Percentiles rank a stretch among this genome's conserved stretches.
phyloP scores from a whole-genome alignment of 2,329 filamentous ascomycete genomes.

The Fusarium azukiicola region DNA sequence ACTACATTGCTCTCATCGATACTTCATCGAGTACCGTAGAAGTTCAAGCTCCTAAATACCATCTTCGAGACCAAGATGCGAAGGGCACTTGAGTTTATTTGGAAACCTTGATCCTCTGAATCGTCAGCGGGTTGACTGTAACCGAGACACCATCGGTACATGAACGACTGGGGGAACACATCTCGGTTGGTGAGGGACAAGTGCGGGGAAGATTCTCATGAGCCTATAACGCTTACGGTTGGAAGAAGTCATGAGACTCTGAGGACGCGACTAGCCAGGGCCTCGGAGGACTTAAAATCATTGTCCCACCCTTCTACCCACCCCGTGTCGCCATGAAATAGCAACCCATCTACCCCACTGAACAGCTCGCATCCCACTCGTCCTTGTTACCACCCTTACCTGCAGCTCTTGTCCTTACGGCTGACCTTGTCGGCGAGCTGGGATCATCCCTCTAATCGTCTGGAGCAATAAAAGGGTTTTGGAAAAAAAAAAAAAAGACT shows the following conservation, averaged over 20 bases:
- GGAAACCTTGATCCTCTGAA: background rate
- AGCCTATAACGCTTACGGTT: background rate
- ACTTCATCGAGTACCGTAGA: background rate
- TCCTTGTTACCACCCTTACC: background rate
- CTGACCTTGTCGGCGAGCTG: background rate
- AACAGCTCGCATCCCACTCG: background rate
- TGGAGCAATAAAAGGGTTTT: background rate
- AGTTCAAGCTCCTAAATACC: background rate
- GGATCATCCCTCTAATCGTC: background rate
- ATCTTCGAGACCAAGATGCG: background rate
- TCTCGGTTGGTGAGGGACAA: background rate
- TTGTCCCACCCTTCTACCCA: constrained; percentile 15
- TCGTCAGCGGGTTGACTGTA: background rate
- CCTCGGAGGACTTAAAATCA: background rate
- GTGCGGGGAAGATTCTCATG: background rate
- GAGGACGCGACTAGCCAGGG: background rate
- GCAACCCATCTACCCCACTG: constrained; percentile 9
- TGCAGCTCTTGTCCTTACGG: background rate
- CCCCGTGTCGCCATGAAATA: background rate
- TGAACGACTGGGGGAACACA: background rate
- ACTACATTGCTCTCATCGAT: too few species aligned
- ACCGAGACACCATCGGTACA: background rate
- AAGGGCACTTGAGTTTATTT: background rate
- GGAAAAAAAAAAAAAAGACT: background rate
- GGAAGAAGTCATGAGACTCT: constrained; percentile 3